These are phyloP conservation scores for Isabelozyma pseudorhagii DNA, from an alignment of 805 yeast species.

Conservation along the genomic window DNA sequence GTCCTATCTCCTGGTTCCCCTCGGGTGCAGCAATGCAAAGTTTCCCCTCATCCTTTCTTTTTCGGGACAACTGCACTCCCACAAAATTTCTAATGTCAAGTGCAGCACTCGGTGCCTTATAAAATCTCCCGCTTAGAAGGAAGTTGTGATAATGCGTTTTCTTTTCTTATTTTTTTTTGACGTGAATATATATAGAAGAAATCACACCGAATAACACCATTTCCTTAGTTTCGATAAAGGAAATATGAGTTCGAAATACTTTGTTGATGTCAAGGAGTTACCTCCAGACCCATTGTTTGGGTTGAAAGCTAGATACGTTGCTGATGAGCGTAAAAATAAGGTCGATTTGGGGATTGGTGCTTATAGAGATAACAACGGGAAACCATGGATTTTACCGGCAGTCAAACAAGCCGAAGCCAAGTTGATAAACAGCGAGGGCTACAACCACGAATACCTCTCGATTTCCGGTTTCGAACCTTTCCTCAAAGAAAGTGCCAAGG, in stretches of 20 bases:
- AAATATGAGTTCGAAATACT: slow-evolving; percentile 30
- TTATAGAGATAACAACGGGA: slow-evolving; percentile 64
- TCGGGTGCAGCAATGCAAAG: too few species aligned
- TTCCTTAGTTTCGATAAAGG: too few species aligned
- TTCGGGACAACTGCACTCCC: neutral
- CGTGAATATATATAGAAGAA: too few species aligned
- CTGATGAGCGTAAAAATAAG: slow-evolving; percentile 59
- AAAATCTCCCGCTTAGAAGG: neutral
- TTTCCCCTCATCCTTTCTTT: neutral
- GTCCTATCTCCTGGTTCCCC: neutral
- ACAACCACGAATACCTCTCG: slow-evolving; percentile 87
- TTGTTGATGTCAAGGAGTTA: slow-evolving; percentile 52
- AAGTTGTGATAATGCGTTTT: neutral
- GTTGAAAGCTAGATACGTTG: slow-evolving; percentile 61
- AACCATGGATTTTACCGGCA: slow-evolving; percentile 70
- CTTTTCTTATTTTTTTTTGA: neutral
- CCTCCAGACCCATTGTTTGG: slow-evolving; percentile 91
- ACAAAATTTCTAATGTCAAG: neutral
- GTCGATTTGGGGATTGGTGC: slow-evolving; percentile 89
- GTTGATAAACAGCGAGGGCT: slow-evolving; percentile 54
- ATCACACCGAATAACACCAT: too few species aligned
- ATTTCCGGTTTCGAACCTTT: slow-evolving; percentile 73
- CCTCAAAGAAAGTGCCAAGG: slow-evolving; percentile 66
- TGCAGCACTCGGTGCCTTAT: neutral
- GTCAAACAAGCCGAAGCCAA: slow-evolving; percentile 66